These are phyloP conservation scores for Odontarrhena argentea DNA, from an alignment of 345 rosid genomes.

Conservation along the genomic window DNA sequence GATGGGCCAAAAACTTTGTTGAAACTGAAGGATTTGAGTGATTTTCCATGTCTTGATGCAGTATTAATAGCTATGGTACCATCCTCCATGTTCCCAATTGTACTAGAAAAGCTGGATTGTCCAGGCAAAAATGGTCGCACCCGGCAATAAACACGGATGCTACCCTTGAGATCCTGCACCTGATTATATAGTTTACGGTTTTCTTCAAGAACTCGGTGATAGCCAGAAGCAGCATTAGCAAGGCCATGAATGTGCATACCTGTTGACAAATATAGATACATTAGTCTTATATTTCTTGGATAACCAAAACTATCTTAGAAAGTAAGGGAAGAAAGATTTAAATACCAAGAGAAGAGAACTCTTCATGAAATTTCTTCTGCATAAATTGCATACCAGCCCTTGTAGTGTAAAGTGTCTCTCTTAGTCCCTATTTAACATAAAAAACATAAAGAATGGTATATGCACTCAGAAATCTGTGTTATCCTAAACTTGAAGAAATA, in stretches of 20 bases:
- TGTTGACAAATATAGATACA: slow-evolving; percentile 37
- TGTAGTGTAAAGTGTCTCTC: slow-evolving; percentile 61
- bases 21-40: slow-evolving; percentile 73
- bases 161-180: slow-evolving; percentile 98
- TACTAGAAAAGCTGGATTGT: slow-evolving; percentile 63
- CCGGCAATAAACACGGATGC: slow-evolving; percentile 92
- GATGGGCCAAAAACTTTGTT: slow-evolving; percentile 94
- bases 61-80: slow-evolving; percentile 67
- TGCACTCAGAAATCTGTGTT: slow-evolving; percentile 17
- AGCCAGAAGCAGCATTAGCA: slow-evolving; percentile 94
- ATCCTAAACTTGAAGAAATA: slow-evolving; percentile 4
- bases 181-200: slow-evolving; percentile 93
- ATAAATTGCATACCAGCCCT: slow-evolving; percentile 91
- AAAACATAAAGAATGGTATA: slow-evolving; percentile 16
- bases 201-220: slow-evolving; percentile 89
- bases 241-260: slow-evolving; percentile 86
- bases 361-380: slow-evolving; percentile 84
- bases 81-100: slow-evolving; percentile 71
- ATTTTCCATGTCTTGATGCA: slow-evolving; percentile 79
- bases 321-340: slow-evolving; percentile 13
- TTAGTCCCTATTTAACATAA: slow-evolving; percentile 57
- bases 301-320: slow-evolving; percentile 5
- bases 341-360: slow-evolving; percentile 76
- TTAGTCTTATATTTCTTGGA: slow-evolving; percentile 13
- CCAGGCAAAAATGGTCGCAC: slow-evolving; percentile 89